Evolutionary conservation across 352 stramenopile genomes (phyloP).

Genomic region (Phytophthora citrophthora): DNA sequence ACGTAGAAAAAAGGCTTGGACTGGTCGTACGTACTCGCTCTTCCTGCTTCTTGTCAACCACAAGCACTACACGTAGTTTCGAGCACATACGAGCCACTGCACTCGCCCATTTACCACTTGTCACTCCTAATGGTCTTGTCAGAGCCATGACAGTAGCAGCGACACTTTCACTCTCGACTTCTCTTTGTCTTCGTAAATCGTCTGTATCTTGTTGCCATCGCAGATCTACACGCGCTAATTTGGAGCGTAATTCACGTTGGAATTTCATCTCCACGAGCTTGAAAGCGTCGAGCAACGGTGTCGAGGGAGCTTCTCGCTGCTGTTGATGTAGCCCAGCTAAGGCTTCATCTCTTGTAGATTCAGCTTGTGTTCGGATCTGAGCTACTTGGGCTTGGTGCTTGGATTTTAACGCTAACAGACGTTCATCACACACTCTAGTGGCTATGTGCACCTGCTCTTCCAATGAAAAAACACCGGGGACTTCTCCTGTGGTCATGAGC

Average conservation of each 20-base stretch:
- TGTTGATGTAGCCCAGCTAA: constrained; percentile 31
- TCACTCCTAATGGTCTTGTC: constrained; percentile 71
- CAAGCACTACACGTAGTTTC: constrained; percentile 53
- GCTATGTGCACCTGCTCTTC: constrained; percentile 75
- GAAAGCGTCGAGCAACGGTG: constrained; percentile 29
- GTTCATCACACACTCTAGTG: constrained; percentile 66
- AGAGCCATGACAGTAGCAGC: constrained; percentile 79
- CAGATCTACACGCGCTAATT: constrained; percentile 49
- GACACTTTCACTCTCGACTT: constrained; percentile 78
- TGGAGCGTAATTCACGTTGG: constrained; percentile 40
- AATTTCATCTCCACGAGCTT: constrained; percentile 44
- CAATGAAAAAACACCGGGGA: constrained; percentile 58
- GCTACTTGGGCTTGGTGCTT: constrained; percentile 36
- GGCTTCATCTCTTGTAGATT: constrained; percentile 37
- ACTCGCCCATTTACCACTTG: constrained; percentile 73
- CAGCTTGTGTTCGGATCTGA: constrained; percentile 41
- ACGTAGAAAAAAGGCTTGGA: constrained; percentile 44
- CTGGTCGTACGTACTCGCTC: neutral
- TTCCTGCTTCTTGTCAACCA: constrained; percentile 41
- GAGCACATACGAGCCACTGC: constrained; percentile 62
- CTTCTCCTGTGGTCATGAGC: constrained; percentile 65
- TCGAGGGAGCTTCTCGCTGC: constrained; percentile 40
- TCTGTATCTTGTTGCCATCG: constrained; percentile 70
- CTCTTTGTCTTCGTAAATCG: constrained; percentile 55
- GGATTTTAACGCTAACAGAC: constrained; percentile 57